Conservation (phyloP, 2,329 filamentous ascomycete species). For the Monosporascus sp. region DNA sequence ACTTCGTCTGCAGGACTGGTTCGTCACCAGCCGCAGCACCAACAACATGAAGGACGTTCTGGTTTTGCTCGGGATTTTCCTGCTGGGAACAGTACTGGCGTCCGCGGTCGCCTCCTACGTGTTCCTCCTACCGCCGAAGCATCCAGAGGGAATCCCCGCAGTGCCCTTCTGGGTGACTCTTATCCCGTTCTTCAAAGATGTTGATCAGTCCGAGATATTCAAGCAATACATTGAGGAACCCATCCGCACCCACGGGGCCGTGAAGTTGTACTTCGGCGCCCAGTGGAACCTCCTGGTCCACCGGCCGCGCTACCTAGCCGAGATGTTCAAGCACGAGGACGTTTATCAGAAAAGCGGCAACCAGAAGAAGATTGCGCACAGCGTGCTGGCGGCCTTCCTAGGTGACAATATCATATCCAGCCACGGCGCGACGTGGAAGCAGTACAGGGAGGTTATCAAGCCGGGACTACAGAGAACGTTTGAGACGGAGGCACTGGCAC, state of each 20-base stretch:
- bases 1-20: too few relatives aligned
- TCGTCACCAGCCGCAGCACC: too few relatives aligned
- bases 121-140: constrained; percentile 18
- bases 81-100: too few relatives aligned
- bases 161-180: constrained; percentile 40
- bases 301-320: constrained; percentile 36
- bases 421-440: constrained; percentile 3
- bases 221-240: constrained; percentile 32
- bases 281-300: constrained; percentile 44
- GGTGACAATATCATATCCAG: constrained; percentile 29
- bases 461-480: constrained; percentile 16
- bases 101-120: too few relatives aligned
- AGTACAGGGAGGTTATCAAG: constrained; percentile 26
- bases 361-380: constrained; percentile 35
- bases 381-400: constrained; percentile 31
- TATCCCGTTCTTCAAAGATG: constrained; percentile 34
- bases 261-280: constrained; percentile 43
- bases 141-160: constrained; percentile 33
- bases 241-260: constrained; percentile 35
- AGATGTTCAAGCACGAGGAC: constrained; percentile 30
- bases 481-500: constrained; percentile 14
- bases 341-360: constrained; percentile 34
- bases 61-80: too few relatives aligned
- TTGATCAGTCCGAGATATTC: constrained; percentile 38
- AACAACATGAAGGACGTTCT: too few relatives aligned